Evolutionary conservation across 768 basidiomycete species (phyloP), one percentile per base, ranked within the genome.

Genomic region (Auriscalpium microsporum): DNA sequence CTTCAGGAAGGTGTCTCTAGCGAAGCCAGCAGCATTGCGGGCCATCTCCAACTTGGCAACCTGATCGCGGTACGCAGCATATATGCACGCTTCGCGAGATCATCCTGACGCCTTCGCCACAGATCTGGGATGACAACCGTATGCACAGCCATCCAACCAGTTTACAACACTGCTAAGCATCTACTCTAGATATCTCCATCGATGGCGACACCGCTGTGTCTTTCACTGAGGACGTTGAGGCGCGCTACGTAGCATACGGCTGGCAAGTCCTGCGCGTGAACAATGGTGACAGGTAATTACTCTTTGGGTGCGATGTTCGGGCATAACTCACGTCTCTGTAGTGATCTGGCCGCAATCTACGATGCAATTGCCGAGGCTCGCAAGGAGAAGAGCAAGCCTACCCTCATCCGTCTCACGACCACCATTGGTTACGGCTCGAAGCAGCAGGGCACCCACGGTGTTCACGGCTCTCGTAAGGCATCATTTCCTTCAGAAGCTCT

Each of bases 111-210:
- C 37, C 19, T 51, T 33, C 47, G 28, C 46, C 45, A 8, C 51
- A 90, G 89, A 77, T 96, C 66, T 96, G 94, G 71, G 94, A 97
- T 66, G 93, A 96, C 73, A 96, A 97, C 75, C 88, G 90, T 92
- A 70, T 65, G 87, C 37, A 10, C 14, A 19, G 21, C 11, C 48
- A 21, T 33, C 11, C 40, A 19, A 53, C 53, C 40, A 47, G 53
- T n/a, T 36, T 16, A 53, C 56, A 48, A 8, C 55, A 10, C 10
- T 10, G 37, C 57, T 59, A 56, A 62, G 49, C 57, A 50, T 53
- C 47, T 46, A 16, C 36, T 50, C 4, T 9, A 93, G 90, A 93
- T 70, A 97, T 97, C 70, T 91, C 94, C 60, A 96, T 97, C 64
- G 94, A 97, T 68, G 94, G 94, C 60, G 83, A 92, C 72, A 97